Conservation (phyloP, 306 rosid species). For the Sophora flavescens region DNA sequence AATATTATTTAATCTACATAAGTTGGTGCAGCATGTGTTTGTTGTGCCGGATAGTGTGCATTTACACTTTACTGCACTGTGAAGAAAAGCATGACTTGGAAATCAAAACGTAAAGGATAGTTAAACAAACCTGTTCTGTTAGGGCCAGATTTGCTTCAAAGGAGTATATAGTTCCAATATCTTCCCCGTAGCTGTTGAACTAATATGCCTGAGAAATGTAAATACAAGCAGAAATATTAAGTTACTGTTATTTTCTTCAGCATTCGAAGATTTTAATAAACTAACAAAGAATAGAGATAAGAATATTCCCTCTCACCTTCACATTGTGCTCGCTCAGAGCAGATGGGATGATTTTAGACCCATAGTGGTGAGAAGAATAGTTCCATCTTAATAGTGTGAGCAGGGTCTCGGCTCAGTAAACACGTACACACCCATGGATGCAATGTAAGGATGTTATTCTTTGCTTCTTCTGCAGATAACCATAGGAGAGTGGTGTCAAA, state of each 20-base stretch:
- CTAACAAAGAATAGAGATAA: not conserved
- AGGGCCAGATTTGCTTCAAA: conserved; percentile 65
- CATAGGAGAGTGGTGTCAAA: conserved; percentile 85
- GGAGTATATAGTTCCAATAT: conserved; percentile 93
- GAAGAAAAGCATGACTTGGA: not conserved
- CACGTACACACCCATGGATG: conserved; percentile 98
- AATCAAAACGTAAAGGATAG: not conserved
- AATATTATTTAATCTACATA: conserved; percentile 13
- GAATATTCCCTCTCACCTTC: conserved; percentile 65
- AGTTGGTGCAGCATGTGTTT: conserved; percentile 1
- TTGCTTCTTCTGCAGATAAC: conserved; percentile 75
- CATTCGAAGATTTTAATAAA: conserved; percentile 11
- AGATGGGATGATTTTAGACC: conserved; percentile 93
- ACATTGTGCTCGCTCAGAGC: conserved; percentile 91
- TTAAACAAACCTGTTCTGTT: conserved; percentile 75
- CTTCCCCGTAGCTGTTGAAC: conserved; percentile 99
- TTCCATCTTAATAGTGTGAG: conserved; percentile 74
- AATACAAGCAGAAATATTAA: conserved; percentile 28
- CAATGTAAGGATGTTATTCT: conserved; percentile 70
- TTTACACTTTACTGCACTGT: not conserved
- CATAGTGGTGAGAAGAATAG: conserved; percentile 81
- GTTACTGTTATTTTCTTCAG: conserved; percentile 8
- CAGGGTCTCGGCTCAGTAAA: conserved; percentile 78
- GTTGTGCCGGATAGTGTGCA: not conserved
- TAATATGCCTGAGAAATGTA: conserved; percentile 79